Evolutionary conservation across 2,329 filamentous ascomycete species (phyloP), one percentile per base, ranked within the genome.

Genomic region (Fusarium longipes): DNA sequence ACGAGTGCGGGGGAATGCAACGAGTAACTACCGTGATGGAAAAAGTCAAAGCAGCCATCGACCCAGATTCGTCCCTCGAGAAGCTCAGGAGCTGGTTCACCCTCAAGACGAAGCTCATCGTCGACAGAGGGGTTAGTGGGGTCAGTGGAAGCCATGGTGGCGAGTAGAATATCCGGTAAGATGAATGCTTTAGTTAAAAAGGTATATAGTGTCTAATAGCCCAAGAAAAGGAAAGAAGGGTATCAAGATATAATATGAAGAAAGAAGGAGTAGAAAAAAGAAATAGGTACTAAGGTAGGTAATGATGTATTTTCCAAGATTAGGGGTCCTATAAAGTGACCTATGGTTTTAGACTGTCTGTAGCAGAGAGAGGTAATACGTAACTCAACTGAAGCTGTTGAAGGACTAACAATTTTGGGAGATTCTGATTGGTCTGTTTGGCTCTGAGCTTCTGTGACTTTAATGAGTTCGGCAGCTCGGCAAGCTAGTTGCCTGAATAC

Each of bases 1-100:
- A 8, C 20, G 2, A 14, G 15, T 33, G 8, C 2, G 8, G 18
- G 20, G 11, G 11, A 6, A 14, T 14, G 18, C 18, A 12, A 38
- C 2, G 12, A 18, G 12, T 6, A 11, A 33, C 82, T 70, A 93
- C 92, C 96, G 78, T 98, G 96, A 79, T 99, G 96, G 81, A 94
- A 96, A 81, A 99, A 99, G 83, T 99, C 96, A 82, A 97, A 99
- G 84, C 96, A 99, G 66, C 96, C 96, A 78, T 99, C 96, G 25
- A 99, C 92, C 96, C 96, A 99, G 74, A 99, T 92, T 70, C 95
- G 89, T 73, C 92, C 89, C 27, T 88, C 86, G 32, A 86, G 79
- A 10, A 88, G 80, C 77, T 86, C 83, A 33, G 84, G 82, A 53
- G 84, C 85, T 43, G 85, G 80, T 42, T 84, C 79, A 60, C 84